Evolutionary conservation across 495 filamentous ascomycete genomes (phyloP), one percentile per base, ranked within the genome.

Genomic region (Aspergillus indologenus): DNA sequence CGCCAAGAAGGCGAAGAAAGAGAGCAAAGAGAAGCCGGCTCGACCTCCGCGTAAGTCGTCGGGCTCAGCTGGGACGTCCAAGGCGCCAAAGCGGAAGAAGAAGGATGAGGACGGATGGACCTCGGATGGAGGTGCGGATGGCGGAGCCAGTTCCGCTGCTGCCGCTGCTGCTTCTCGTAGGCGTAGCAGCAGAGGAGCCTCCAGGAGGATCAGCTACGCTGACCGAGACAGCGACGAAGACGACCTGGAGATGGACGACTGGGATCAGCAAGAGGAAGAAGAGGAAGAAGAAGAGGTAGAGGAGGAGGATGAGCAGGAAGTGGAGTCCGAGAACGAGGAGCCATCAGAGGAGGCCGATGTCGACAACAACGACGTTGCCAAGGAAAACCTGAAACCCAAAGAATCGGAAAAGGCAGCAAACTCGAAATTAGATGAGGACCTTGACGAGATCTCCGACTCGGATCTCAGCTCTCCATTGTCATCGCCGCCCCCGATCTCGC

Each of bases 221-320:
- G 84, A 87, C 61, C 67, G 77, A 20, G 77, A 80, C 31, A 83
- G 80, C 55, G 80, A 81, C 52, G 80, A 83, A n/a, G 81, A 83
- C 45, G 85, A 86, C 26, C 68, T 75, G 21, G 83, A 84, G 44
- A 79, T 83, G 76, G 70, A 79, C 40, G 62, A 75, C 45, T 70
- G 66, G 71, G 69, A 77, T 17, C 58, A 70, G 12, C 62, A 64
- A 6, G 53, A 70, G 20, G 65, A 68, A 1, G 60, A 71, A 15
- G 65, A 66, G 0, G 64, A 71, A 45, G 68, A 71, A 46, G 67
- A 67, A 53, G 57, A 64, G 52, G 56, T 67, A 26, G 61, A 65
- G 2, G 62, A 69, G 26, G 58, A 60, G 24, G 64, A 68, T 1
- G 63, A 40, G 12, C 6, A 40, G 64, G 8, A 57, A 62, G 21